Percentiles rank a stretch among this genome's conserved stretches.
Evolutionary conservation across 1,284 basidiomycete genomes (phyloP).

Genomic region (Cryptococcus sp.): DNA sequence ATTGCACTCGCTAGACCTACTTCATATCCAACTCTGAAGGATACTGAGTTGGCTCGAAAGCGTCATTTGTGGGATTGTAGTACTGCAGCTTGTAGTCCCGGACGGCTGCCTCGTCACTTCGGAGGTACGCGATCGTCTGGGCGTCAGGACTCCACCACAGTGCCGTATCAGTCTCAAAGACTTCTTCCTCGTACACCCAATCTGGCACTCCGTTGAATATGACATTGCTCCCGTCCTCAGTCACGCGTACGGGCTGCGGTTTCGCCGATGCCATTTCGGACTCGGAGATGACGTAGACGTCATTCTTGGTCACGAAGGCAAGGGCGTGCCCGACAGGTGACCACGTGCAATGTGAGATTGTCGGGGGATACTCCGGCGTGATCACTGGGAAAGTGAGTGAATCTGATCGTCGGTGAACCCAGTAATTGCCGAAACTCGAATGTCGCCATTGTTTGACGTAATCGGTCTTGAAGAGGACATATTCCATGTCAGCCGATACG

Average conservation of each 20-base stretch:
- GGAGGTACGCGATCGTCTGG: slow-evolving; percentile 76
- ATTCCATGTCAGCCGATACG: slow-evolving; percentile 82
- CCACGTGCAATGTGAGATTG: slow-evolving; percentile 78
- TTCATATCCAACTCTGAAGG: slow-evolving; percentile 75
- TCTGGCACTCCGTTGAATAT: slow-evolving; percentile 93
- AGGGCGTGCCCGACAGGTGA: slow-evolving; percentile 76
- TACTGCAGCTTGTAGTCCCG: slow-evolving; percentile 83
- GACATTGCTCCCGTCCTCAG: slow-evolving; percentile 74
- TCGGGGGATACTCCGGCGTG: slow-evolving; percentile 61
- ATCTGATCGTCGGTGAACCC: slow-evolving; percentile 68
- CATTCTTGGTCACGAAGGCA: slow-evolving; percentile 78
- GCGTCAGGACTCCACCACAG: slow-evolving; percentile 92
- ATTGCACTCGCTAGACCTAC: slow-evolving; percentile 46
- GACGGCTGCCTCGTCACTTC: slow-evolving; percentile 84
- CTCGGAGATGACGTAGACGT: slow-evolving; percentile 73
- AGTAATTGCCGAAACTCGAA: slow-evolving; percentile 85
- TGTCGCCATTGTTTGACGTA: slow-evolving; percentile 87
- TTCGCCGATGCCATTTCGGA: slow-evolving; percentile 22
- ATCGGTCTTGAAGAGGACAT: slow-evolving; percentile 76
- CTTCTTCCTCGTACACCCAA: slow-evolving; percentile 96
- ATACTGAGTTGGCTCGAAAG: slow-evolving; percentile 73
- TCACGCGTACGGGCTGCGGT: slow-evolving; percentile 65
- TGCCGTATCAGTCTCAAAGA: slow-evolving; percentile 71
- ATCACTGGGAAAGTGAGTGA: slow-evolving; percentile 69
- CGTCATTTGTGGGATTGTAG: slow-evolving; percentile 78